phyloP scores from a whole-genome alignment of 352 stramenopile species.

The Globisporangium nunn region DNA sequence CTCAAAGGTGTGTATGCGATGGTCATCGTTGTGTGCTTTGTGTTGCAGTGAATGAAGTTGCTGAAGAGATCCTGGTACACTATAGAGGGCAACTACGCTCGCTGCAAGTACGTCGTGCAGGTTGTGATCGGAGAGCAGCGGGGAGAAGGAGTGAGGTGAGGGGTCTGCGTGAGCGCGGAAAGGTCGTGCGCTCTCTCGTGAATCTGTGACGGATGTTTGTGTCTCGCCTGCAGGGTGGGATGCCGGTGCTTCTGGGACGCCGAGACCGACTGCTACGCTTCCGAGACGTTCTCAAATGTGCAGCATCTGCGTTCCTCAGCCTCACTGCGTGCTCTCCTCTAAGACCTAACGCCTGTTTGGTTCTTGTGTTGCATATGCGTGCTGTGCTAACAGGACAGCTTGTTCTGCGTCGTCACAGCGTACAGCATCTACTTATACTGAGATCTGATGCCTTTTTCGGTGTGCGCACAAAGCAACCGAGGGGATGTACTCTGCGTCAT shows the following conservation, averaged over 20 bases:
- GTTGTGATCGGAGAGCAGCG: slow-evolving; percentile 88
- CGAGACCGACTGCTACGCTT: slow-evolving; percentile 86
- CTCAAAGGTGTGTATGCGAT: slow-evolving; percentile 56
- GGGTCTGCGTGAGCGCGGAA: not conserved
- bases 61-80: not conserved
- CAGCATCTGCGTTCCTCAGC: slow-evolving; percentile 1
- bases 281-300: slow-evolving; percentile 87
- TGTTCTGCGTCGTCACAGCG: slow-evolving; percentile 86
- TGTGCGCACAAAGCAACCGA: not conserved
- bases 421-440: slow-evolving; percentile 89
- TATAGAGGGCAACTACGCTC: slow-evolving; percentile 55
- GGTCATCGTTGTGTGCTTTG: not conserved
- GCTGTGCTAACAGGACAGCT: slow-evolving; percentile 50
- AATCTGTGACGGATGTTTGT: not conserved
- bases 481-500: not conserved
- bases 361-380: not conserved
- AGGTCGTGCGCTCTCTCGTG: not conserved
- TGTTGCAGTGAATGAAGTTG: not conserved
- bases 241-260: slow-evolving; percentile 88
- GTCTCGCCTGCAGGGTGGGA: slow-evolving; percentile 52
- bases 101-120: slow-evolving; percentile 90
- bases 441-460: not conserved
- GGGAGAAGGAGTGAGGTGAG: slow-evolving; percentile 76
- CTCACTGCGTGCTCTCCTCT: not conserved
- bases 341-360: not conserved